Percentiles rank a stretch among this genome's conserved stretches.
These are phyloP conservation scores for Lipomyces starkeyi DNA, from an alignment of 805 yeast genomes.

Conservation along the genomic window DNA sequence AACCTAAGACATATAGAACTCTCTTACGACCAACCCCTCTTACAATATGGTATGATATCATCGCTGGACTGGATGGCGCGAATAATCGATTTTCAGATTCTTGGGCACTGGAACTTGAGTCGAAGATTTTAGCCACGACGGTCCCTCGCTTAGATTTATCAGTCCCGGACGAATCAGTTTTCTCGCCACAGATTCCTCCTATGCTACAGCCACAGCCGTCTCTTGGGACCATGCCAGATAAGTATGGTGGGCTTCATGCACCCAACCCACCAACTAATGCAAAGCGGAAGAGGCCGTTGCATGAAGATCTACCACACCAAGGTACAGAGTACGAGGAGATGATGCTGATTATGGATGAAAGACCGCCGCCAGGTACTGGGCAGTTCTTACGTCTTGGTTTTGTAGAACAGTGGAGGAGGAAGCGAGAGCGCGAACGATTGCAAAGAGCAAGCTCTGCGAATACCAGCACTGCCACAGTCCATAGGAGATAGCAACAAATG, in stretches of 20 bases:
- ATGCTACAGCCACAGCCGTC: constrained; percentile 9
- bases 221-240: constrained; percentile 16
- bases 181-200: neutral
- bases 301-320: constrained; percentile 75
- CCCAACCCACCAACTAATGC: constrained; percentile 47
- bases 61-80: constrained; percentile 72
- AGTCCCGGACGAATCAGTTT: constrained; percentile 59
- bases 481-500: constrained; percentile 5
- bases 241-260: constrained; percentile 37
- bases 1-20: constrained; percentile 78
- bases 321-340: constrained; percentile 82
- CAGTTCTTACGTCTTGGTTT: constrained; percentile 88
- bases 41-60: constrained; percentile 80
- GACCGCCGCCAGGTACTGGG: constrained; percentile 51
- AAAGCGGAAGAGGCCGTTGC: constrained; percentile 54
- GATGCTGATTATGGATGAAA: constrained; percentile 72
- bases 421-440: constrained; percentile 55
- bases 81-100: constrained; percentile 75
- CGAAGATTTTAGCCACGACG: constrained; percentile 82
- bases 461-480: constrained; percentile 4
- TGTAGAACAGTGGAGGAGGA: constrained; percentile 82
- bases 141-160: constrained; percentile 76
- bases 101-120: constrained; percentile 79
- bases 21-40: constrained; percentile 79
- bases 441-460: constrained; percentile 16